phyloP scores from a whole-genome alignment of 805 yeast species.

The Metschnikowia santaceciliae region DNA sequence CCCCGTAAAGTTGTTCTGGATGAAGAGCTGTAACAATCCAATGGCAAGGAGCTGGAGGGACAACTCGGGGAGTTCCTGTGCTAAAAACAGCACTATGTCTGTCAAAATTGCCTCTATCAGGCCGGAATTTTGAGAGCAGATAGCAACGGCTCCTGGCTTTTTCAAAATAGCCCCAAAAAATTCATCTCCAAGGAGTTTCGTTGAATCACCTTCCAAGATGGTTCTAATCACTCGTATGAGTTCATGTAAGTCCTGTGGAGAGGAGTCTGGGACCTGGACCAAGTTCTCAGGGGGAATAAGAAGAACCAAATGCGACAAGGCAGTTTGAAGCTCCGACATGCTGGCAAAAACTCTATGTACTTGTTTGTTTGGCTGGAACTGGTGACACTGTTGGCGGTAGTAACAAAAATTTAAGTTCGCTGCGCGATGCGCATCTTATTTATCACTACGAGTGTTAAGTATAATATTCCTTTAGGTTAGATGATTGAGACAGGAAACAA shows the following conservation, averaged over 20 bases:
- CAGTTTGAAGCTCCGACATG: slow-evolving; percentile 3
- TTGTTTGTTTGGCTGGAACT: background rate
- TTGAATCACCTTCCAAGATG: slow-evolving; percentile 23
- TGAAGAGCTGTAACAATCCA: slow-evolving; percentile 60
- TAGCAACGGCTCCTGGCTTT: slow-evolving; percentile 10
- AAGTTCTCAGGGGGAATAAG: slow-evolving; percentile 13
- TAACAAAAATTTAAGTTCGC: background rate
- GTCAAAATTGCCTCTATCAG: slow-evolving; percentile 19
- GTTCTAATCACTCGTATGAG: background rate
- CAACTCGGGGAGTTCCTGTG: slow-evolving; percentile 7
- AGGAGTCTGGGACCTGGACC: background rate
- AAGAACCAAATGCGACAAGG: slow-evolving; percentile 16
- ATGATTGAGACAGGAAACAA: background rate
- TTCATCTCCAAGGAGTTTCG: slow-evolving; percentile 20
- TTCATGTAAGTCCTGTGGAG: background rate
- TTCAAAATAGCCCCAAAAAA: slow-evolving; percentile 20
- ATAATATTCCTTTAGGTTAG: background rate
- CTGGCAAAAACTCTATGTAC: background rate
- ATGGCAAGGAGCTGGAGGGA: slow-evolving; percentile 45
- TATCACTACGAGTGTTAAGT: background rate
- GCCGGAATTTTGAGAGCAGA: slow-evolving; percentile 16
- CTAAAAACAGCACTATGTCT: slow-evolving; percentile 6
- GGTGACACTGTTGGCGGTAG: background rate
- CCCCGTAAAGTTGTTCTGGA: slow-evolving; percentile 81
- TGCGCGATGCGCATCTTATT: slow-evolving; percentile 4